Evolutionary conservation across 2,329 filamentous ascomycete species (phyloP).

Genomic region (Claviceps purpurea): DNA sequence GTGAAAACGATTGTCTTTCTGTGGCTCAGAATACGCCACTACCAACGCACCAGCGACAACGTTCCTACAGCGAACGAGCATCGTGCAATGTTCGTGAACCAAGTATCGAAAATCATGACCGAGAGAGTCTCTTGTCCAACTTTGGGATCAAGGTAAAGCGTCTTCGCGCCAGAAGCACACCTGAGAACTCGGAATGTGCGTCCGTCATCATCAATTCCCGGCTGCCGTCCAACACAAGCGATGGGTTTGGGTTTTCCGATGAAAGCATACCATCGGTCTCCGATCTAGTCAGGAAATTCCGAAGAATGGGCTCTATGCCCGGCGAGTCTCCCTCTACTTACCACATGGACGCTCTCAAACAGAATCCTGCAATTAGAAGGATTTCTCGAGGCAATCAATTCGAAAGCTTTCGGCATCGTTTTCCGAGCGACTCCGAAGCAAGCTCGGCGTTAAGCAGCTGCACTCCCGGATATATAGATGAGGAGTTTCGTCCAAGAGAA

Average conservation of each 20-base stretch:
- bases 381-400: conserved; percentile 4
- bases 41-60: not conserved
- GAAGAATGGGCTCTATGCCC: conserved; percentile 10
- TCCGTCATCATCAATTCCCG: not conserved
- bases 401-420: conserved; percentile 5
- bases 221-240: conserved; percentile 2
- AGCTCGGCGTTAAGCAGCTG: not conserved
- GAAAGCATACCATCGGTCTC: conserved; percentile 11
- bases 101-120: not conserved
- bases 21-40: not conserved
- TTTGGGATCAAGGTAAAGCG: not conserved
- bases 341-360: not conserved
- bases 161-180: conserved; percentile 1
- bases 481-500: not conserved
- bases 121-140: not conserved
- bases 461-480: not conserved
- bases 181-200: conserved; percentile 1
- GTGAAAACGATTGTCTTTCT: not conserved
- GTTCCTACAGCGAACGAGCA: conserved; percentile 5
- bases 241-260: not conserved
- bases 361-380: conserved; percentile 2
- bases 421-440: conserved; percentile 6
- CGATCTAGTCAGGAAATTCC: conserved; percentile 14
- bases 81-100: not conserved
- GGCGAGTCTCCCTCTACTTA: not conserved